phyloP scores from a whole-genome alignment of 2,329 filamentous ascomycete genomes.

The Colletotrichum higginsianum region DNA sequence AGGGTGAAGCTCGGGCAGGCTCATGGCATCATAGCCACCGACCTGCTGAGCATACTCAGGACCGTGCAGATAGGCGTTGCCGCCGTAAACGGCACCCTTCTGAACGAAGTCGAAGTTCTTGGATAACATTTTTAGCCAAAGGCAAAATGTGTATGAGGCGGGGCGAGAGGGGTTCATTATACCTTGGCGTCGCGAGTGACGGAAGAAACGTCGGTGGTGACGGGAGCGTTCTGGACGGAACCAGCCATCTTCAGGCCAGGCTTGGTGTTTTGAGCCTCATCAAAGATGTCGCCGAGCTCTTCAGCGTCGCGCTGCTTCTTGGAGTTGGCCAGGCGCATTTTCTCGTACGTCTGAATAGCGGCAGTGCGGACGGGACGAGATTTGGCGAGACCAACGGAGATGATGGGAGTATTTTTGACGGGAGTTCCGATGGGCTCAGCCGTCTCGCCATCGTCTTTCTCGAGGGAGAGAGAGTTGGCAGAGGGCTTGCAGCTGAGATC shows the following conservation, averaged over 20 bases:
- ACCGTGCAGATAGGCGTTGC: background rate
- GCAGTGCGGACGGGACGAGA: slow-evolving; percentile 35
- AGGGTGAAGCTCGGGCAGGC: slow-evolving; percentile 13
- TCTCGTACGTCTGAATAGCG: slow-evolving; percentile 37
- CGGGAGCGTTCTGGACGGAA: background rate
- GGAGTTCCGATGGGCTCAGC: background rate
- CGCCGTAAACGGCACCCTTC: background rate
- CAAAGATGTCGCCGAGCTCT: background rate
- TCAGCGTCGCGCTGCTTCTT: slow-evolving; percentile 3
- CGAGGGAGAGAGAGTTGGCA: background rate
- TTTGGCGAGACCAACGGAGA: slow-evolving; percentile 30
- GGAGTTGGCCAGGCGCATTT: slow-evolving; percentile 19
- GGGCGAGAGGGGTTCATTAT: background rate
- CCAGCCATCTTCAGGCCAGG: background rate
- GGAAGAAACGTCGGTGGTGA: background rate
- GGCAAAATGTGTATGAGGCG: background rate
- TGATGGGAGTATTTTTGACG: background rate
- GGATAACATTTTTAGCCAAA: background rate
- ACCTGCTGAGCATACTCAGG: background rate
- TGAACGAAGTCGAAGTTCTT: background rate
- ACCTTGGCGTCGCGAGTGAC: background rate
- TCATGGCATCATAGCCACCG: background rate
- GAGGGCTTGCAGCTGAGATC: slow-evolving; percentile 8
- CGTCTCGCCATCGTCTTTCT: background rate
- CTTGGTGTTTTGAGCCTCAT: background rate